Conservation (phyloP, 371 early-diverging fungal genomes). For the Mucor racemosus region DNA sequence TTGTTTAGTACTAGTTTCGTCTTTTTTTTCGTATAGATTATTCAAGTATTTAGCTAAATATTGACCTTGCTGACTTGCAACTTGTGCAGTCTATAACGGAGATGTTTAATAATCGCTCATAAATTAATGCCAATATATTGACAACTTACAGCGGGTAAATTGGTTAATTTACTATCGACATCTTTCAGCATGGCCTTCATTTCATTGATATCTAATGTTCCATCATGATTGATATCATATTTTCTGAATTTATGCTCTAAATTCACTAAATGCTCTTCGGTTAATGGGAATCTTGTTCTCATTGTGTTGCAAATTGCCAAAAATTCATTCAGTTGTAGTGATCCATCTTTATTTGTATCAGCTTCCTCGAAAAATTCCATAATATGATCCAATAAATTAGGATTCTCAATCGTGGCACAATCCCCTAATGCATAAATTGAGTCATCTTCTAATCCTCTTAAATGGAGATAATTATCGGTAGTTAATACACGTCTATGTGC, state of each 20-base stretch:
- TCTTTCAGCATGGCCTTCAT: slow-evolving; percentile 59
- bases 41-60: slow-evolving; percentile 69
- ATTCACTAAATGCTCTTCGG: slow-evolving; percentile 58
- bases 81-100: slow-evolving; percentile 81
- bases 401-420: slow-evolving; percentile 81
- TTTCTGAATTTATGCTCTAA: slow-evolving; percentile 55
- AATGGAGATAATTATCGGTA: slow-evolving; percentile 75
- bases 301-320: slow-evolving; percentile 30
- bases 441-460: slow-evolving; percentile 64
- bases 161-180: slow-evolving; percentile 70
- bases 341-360: slow-evolving; percentile 60
- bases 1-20: slow-evolving; percentile 17
- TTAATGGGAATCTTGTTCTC: slow-evolving; percentile 53
- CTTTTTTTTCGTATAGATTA: slow-evolving; percentile 14
- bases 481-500: slow-evolving; percentile 67
- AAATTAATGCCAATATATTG: background rate
- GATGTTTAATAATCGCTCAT: background rate
- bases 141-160: slow-evolving; percentile 72
- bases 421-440: slow-evolving; percentile 88
- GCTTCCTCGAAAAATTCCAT: slow-evolving; percentile 56
- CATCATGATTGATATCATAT: slow-evolving; percentile 66
- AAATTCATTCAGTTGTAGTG: slow-evolving; percentile 37
- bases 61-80: slow-evolving; percentile 85
- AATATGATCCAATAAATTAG: slow-evolving; percentile 62
- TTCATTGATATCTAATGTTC: slow-evolving; percentile 67